Evolutionary conservation across 306 rosid species (phyloP), one percentile per base, ranked within the genome.

Genomic region (Lithocarpus polystachyus): DNA sequence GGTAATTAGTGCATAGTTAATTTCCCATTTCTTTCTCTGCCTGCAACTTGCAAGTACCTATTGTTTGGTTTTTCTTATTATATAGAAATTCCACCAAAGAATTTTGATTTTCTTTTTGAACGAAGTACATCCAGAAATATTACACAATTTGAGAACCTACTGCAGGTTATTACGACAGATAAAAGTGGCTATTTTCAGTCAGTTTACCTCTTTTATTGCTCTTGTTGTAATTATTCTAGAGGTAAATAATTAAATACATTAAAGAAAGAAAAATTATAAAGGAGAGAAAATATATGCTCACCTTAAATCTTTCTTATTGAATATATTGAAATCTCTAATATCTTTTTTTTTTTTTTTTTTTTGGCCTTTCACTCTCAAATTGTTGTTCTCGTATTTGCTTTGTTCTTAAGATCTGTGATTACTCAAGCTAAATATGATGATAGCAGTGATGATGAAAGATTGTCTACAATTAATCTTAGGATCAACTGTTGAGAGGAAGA

Each of bases 81-180:
- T 13, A 59, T 59, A 23, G 31, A 12, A 35, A 35, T 35, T 6
- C 40, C 40, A 6, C 40, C 40, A 35, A 35, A 35, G 40, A 6
- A 35, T 35, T 35, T 35, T 35, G 7, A 8, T 35, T 35, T 35
- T 35, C 40, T 5, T 6, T 35, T 1, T 35, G 40, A 35, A 35
- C 8, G 40, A 35, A 35, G 40, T 35, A 35, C 40, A 35, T 35
- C 40, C 40, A 35, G 40, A 3, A 26, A 11, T n/a, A 55, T 10
- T 15, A 26, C 62, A 70, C 7, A n/a, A 31, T 23, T 74, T 19
- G 28, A 76, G 40, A 75, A 71, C 28, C 68, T 73, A 14, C 55
- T 70, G 12, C 55, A 80, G 85, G 82, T 51, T 59, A 53, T 84
- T 45, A 74, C 77, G 4, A 6, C 48, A 26, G 77, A 54, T 33